Evolutionary conservation across 768 basidiomycete species (phyloP).

Genomic region (Lepiota venenata): DNA sequence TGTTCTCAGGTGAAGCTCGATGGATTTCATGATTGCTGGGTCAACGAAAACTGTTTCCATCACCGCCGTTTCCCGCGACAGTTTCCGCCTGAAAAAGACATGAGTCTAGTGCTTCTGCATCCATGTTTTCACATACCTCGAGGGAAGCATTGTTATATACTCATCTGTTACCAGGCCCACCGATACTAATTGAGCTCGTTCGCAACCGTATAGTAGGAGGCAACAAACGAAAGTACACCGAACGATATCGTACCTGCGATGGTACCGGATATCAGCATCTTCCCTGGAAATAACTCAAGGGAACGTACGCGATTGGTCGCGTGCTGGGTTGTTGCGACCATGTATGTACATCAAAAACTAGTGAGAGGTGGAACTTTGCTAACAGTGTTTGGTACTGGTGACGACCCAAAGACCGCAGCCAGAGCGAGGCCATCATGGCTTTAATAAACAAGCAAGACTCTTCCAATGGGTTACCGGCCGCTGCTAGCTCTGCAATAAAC

Average conservation of each 20-base stretch:
- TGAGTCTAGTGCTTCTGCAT: not conserved
- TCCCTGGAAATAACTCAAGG: not conserved
- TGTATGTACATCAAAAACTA: conserved; percentile 36
- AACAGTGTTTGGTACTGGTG: conserved; percentile 54
- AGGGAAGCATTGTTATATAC: conserved; percentile 50
- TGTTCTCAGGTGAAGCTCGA: conserved; percentile 48
- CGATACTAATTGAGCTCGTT: conserved; percentile 41
- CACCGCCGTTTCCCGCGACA: conserved; percentile 35
- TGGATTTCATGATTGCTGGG: conserved; percentile 48
- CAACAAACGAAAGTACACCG: conserved; percentile 59
- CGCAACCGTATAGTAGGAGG: conserved; percentile 66
- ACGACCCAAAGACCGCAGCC: conserved; percentile 57
- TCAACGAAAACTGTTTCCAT: conserved; percentile 63
- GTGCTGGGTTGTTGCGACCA: conserved; percentile 27
- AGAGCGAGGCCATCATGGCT: conserved; percentile 52
- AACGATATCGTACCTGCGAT: conserved; percentile 45
- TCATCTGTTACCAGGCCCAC: conserved; percentile 43
- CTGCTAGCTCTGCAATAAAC: conserved; percentile 37
- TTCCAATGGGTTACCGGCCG: conserved; percentile 31
- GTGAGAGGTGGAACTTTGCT: conserved; percentile 42
- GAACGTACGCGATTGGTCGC: conserved; percentile 36
- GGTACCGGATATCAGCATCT: not conserved
- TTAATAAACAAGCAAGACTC: conserved; percentile 51
- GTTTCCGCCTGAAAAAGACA: conserved; percentile 40
- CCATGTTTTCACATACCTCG: conserved; percentile 40